Evolutionary conservation across 495 filamentous ascomycete genomes (phyloP), one percentile per base, ranked within the genome.

Genomic region (Lasiosphaeria miniovina): DNA sequence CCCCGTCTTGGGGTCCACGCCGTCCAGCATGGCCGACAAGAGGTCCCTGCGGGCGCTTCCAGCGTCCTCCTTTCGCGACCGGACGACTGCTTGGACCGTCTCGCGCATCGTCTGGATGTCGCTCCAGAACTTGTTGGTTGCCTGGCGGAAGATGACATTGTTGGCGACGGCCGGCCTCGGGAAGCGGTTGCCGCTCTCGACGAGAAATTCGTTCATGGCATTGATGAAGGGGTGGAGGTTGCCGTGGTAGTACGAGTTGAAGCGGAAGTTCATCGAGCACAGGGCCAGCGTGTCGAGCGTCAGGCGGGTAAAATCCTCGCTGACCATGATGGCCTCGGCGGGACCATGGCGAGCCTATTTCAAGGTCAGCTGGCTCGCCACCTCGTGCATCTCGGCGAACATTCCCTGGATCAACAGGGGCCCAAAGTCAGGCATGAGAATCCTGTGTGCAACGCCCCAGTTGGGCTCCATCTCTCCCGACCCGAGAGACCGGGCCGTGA

Each of bases 311-410:
- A 92, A 90, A 68, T 91, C 87, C n/a, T 87, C 87, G 0, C 83
- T 78, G 2, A 83, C 82, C 33, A 73, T 70, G 61, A 91, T 89
- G 15, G 78, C 72, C 15, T 77, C 61, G 3, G 74, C 64, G 0
- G 83, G 69, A 0, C 88, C 89, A 59, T 82, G 78, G 34, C 88
- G 82, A 14, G 86, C 88, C 86, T 87, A 92, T 71, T 91, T 91
- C 62, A 90, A 77, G 9, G 82, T 79, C n/a, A 92, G 74, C 60
- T 93, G 88, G 0, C 73, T 74, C 0, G 86, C 80, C 51, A 91
- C 83, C 65, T 91, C 89, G 58, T 88, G 84, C 88, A 92, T 91
- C 57, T 88, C 86, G 58, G 81, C 75, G 63, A 88, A 90, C 88
- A 91, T 91, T 52, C 68, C 74, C 61, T 82, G 80, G 64, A 94